Evolutionary conservation across 306 rosid species (phyloP), one percentile per base, ranked within the genome.

Genomic region (Sechiopsis laciniata): DNA sequence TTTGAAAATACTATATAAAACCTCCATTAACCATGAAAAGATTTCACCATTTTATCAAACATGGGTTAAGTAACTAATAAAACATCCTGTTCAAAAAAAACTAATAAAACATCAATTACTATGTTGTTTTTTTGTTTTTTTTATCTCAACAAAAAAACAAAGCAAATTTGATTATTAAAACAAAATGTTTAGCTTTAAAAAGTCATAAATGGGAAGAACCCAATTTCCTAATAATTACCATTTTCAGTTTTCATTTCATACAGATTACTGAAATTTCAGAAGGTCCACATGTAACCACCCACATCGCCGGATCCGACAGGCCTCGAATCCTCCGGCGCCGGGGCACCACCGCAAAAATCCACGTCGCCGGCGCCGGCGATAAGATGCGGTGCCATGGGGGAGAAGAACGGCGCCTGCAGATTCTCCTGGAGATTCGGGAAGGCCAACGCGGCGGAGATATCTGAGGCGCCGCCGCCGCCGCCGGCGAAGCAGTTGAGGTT

Each of bases 361-460:
- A 83, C 6, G 0, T 80, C 86, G 2, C 72, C 66, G 1, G 70
- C 42, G 0, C 52, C 81, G 2, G 55, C 9, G 1, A 63, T 24
- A 7, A 74, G n/a, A 32, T 64, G 68, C 8, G 21, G 82, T 32
- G 66, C 76, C 17, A 77, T 60, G 29, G 68, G 72, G 65, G 78
- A 75, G 67, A 88, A 78, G 68, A 83, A 79, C 0, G 96, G 95
- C 10, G 86, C 52, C 53, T 89, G 90, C 52, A 87, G 95, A 65
- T 94, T 94, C 53, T 94, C 99, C 59, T 89, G 97, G 0, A 93
- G 76, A 74, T 90, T 88, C 0, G 99, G 99, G 51, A 95, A 89
- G 3, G 87, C 87, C 0, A 95, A 79, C 37, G 37, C 4, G 20
- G 16, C 51, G 20, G 59, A 14, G 61, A 19, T 17, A 19, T 13